These are phyloP conservation scores for Rutstroemia sp. DNA, from an alignment of 2,329 filamentous ascomycete genomes.

Conservation along the genomic window DNA sequence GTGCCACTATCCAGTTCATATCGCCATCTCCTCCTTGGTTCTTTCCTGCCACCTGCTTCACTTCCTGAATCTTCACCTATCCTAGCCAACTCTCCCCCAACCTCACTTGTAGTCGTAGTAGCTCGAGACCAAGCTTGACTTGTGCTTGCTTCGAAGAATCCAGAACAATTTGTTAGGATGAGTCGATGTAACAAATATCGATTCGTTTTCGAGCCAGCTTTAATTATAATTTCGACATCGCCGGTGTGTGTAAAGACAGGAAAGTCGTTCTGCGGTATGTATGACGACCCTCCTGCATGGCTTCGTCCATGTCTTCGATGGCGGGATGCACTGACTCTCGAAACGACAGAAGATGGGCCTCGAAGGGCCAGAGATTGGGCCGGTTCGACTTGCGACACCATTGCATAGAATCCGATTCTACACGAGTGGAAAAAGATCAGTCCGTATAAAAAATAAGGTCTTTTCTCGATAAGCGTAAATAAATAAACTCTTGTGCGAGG, in stretches of 20 bases:
- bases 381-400: slow-evolving; percentile 49
- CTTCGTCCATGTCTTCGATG: slow-evolving; percentile 57
- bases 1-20: slow-evolving; percentile 79
- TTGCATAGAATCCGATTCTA: slow-evolving; percentile 26
- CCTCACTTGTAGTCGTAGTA: slow-evolving; percentile 10
- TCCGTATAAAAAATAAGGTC: background rate
- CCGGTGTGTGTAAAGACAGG: slow-evolving; percentile 84
- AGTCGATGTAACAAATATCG: slow-evolving; percentile 82
- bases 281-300: slow-evolving; percentile 64
- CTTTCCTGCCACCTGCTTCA: slow-evolving; percentile 27
- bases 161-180: slow-evolving; percentile 82
- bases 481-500: no score
- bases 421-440: background rate
- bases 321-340: slow-evolving; percentile 37
- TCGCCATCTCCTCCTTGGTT: slow-evolving; percentile 57
- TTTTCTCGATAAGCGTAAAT: no score
- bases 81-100: slow-evolving; percentile 43
- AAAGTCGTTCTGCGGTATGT: slow-evolving; percentile 79
- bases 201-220: slow-evolving; percentile 63
- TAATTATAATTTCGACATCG: slow-evolving; percentile 84
- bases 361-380: slow-evolving; percentile 49
- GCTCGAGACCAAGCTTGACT: slow-evolving; percentile 65
- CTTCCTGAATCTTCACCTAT: slow-evolving; percentile 40
- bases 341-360: slow-evolving; percentile 54
- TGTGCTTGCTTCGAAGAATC: slow-evolving; percentile 85